Evolutionary conservation across 257 asterid species (phyloP).

Genomic region (Buddleja alternifolia): DNA sequence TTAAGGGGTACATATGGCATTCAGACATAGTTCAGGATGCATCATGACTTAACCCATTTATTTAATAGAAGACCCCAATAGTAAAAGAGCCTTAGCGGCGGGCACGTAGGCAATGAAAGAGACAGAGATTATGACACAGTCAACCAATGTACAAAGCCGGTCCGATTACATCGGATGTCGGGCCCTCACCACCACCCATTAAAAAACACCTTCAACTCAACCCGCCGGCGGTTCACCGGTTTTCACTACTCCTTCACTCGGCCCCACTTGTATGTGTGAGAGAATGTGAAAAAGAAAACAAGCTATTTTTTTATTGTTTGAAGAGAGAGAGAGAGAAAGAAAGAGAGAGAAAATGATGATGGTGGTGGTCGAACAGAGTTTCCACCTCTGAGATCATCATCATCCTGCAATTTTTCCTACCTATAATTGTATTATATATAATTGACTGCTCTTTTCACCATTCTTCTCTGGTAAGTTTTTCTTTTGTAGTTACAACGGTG

Average conservation of each 20-base stretch:
- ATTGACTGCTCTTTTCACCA: conserved; percentile 44
- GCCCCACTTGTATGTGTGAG: conserved; percentile 15
- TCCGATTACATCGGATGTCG: conserved; percentile 14
- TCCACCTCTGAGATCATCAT: conserved; percentile 83
- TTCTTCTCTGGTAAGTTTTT: conserved; percentile 42
- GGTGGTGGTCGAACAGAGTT: conserved; percentile 69
- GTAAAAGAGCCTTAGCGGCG: conserved; percentile 25
- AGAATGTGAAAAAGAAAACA: conserved; percentile 32
- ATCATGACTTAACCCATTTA: no score
- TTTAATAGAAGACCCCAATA: not conserved
- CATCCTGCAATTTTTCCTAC: not conserved
- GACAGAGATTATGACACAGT: conserved; percentile 27
- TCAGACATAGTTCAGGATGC: no score
- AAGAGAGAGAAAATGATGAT: conserved; percentile 37
- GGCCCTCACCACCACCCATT: conserved; percentile 23
- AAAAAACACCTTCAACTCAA: not conserved
- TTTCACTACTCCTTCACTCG: conserved; percentile 8
- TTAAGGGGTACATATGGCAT: no score
- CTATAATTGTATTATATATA: not conserved
- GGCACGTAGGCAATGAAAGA: conserved; percentile 26
- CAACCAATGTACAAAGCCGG: conserved; percentile 27
- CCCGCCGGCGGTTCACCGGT: conserved; percentile 29
- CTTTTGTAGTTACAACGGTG: no score
- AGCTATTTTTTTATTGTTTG: conserved; percentile 25
- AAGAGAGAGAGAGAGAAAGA: conserved; percentile 43